Evolutionary conservation across 495 filamentous ascomycete genomes (phyloP), one percentile per base, ranked within the genome.

Genomic region (Annulohypoxylon nitens): DNA sequence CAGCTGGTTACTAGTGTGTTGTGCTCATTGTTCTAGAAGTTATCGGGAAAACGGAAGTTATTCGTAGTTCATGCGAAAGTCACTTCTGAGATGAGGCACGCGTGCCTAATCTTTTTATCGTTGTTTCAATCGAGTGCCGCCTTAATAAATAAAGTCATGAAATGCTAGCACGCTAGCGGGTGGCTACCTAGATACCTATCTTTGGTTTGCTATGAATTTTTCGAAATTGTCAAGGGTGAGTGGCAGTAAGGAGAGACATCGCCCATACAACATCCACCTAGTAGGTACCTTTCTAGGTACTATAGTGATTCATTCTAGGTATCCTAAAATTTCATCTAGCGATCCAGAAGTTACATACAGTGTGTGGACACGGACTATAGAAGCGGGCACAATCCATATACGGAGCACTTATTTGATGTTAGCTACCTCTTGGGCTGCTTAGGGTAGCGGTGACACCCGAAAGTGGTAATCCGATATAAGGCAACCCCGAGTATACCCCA

Each of bases 401-500:
- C 43, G 43, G 16, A 9, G 8, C 43, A 51, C 20, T 4, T 51
- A 34, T 55, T 55, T 25, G 51, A 34, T 16, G 51, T 55, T 55
- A 34, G 51, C 51, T 34, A 55, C 51, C 9, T n/a, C 26, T 26
- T 16, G 11, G 11, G 14, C 51, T 9, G 4, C 26, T 14, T 16
- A 5, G 25, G 4, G 23, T 25, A 33, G 14, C 12, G 20, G 53
- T 2, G 36, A 20, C n/a, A 37, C 33, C 33, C 4, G 11, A 57
- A 36, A 37, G 53, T 20, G 53, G 33, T 20, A 37, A 37, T 16
- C 33, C 53, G 53, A 57, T 23, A 57, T 18, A 57, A 57, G 33
- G 53, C 53, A 57, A 57, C 30, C 16, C 53, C 53, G 53, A 57
- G 10, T 37, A 57, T 36, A 57, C 53, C 53, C 53, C 53, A 57